Percentiles rank a stretch among this genome's conserved stretches.
phyloP scores from a whole-genome alignment of 371 early-diverging fungal species.

The Syncephalastrum monosporum region DNA sequence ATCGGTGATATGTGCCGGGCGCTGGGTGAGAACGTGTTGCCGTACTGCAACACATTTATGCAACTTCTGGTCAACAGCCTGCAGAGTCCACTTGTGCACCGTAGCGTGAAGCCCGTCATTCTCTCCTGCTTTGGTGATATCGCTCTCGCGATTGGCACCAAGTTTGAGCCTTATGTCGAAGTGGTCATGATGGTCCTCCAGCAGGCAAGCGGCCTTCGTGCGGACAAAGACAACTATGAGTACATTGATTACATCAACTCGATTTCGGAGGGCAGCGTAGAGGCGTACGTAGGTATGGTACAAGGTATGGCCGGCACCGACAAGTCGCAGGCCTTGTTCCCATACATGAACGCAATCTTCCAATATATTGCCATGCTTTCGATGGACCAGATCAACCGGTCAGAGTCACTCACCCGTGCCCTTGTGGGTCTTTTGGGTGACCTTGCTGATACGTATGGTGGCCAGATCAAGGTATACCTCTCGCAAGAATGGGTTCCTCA shows the following conservation, averaged over 20 bases:
- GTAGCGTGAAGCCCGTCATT: constrained; percentile 89
- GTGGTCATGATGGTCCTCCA: constrained; percentile 83
- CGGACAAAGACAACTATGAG: constrained; percentile 66
- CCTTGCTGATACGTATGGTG: constrained; percentile 77
- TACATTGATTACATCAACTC: constrained; percentile 82
- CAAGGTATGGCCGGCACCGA: constrained; percentile 80
- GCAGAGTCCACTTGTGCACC: constrained; percentile 71
- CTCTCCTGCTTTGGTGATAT: constrained; percentile 98
- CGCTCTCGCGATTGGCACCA: constrained; percentile 89
- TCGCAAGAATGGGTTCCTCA: constrained; percentile 61
- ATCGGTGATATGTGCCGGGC: constrained; percentile 95
- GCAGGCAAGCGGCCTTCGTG: constrained; percentile 76
- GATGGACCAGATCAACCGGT: constrained; percentile 51
- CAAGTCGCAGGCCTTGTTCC: constrained; percentile 56
- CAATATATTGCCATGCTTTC: constrained; percentile 64
- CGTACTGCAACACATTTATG: constrained; percentile 87
- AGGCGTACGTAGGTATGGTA: constrained; percentile 93
- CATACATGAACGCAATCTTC: constrained; percentile 69
- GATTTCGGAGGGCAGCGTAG: constrained; percentile 86
- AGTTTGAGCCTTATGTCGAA: constrained; percentile 82
- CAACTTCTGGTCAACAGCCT: constrained; percentile 76
- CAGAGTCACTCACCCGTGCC: constrained; percentile 65
- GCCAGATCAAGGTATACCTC: constrained; percentile 65
- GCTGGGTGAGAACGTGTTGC: constrained; percentile 67
- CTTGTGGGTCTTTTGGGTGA: constrained; percentile 86